Percentiles rank a stretch among this genome's conserved stretches.
Conservation (phyloP, 495 filamentous ascomycete genomes). For the Annulohypoxylon maeteangense region DNA sequence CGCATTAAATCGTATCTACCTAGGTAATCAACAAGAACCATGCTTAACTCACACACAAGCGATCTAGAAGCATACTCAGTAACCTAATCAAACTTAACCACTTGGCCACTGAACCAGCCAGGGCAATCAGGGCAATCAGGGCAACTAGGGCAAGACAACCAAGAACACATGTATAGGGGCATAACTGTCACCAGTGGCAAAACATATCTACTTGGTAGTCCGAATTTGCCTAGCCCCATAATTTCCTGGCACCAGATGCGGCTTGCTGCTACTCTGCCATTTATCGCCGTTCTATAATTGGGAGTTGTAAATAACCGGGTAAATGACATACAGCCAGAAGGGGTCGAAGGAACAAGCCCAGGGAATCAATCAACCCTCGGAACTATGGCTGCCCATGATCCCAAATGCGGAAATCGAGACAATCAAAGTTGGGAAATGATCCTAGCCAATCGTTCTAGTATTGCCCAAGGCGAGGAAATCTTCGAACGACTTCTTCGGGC, state of each 20-base stretch:
- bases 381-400: slow-evolving; percentile 52
- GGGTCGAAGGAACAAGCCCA: slow-evolving; percentile 31
- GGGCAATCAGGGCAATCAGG: too few species aligned
- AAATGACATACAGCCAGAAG: slow-evolving; percentile 50
- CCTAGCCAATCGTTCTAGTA: slow-evolving; percentile 53
- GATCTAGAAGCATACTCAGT: slow-evolving; percentile 28
- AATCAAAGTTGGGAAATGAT: slow-evolving; percentile 47
- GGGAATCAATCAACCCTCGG: slow-evolving; percentile 49
- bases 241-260: slow-evolving; percentile 33
- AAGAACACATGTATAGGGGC: slow-evolving; percentile 19
- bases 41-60: slow-evolving; percentile 13
- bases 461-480: slow-evolving; percentile 51
- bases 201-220: slow-evolving; percentile 12
- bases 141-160: too few species aligned
- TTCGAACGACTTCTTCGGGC: slow-evolving; percentile 52
- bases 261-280: slow-evolving; percentile 41
- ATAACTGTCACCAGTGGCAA: slow-evolving; percentile 22
- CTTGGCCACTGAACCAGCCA: not conserved
- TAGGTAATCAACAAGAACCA: slow-evolving; percentile 18
- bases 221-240: slow-evolving; percentile 31
- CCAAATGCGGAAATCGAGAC: slow-evolving; percentile 52
- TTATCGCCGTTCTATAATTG: slow-evolving; percentile 46
- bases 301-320: slow-evolving; percentile 49
- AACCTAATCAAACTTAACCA: slow-evolving; percentile 19
- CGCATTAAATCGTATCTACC: too few species aligned